Percentiles rank a stretch among this genome's conserved stretches.
Evolutionary conservation across 2,329 filamentous ascomycete species (phyloP).

Genomic region (Penicillium sp.): DNA sequence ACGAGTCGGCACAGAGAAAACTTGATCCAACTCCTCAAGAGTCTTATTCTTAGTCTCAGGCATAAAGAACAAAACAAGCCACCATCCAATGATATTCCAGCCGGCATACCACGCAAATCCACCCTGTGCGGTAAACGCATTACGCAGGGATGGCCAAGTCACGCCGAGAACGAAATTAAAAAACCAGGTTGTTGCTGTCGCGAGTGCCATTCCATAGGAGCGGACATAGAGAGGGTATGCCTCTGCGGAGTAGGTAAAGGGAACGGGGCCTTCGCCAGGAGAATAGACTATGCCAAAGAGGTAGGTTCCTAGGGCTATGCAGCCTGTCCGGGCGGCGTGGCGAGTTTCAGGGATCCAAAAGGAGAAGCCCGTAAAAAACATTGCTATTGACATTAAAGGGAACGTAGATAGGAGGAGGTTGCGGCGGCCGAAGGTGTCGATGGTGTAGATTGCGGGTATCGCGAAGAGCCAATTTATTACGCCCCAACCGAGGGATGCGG

Average conservation of each 20-base stretch:
- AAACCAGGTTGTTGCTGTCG: constrained; percentile 62
- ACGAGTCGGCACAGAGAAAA: constrained; percentile 53
- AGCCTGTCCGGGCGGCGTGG: constrained; percentile 37
- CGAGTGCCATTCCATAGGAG: constrained; percentile 60
- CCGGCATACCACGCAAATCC: constrained; percentile 53
- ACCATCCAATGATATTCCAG: constrained; percentile 47
- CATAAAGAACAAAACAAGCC: constrained; percentile 44
- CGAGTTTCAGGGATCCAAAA: constrained; percentile 49
- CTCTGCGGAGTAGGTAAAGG: constrained; percentile 67
- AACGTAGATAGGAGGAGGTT: constrained; percentile 64
- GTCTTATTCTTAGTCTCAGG: constrained; percentile 44
- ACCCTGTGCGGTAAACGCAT: constrained; percentile 50
- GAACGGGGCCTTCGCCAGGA: constrained; percentile 63
- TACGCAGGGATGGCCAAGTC: constrained; percentile 53
- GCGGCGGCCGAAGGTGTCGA: constrained; percentile 66
- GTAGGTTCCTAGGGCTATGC: constrained; percentile 46
- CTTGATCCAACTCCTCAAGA: constrained; percentile 51
- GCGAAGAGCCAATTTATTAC: constrained; percentile 66
- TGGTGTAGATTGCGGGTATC: constrained; percentile 62
- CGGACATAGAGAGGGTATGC: constrained; percentile 65
- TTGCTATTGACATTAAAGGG: constrained; percentile 58
- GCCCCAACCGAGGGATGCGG: constrained; percentile 59
- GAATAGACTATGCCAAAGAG: constrained; percentile 47
- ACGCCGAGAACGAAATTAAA: constrained; percentile 55
- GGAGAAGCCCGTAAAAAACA: constrained; percentile 54